A percentile compares a stretch with the other conserved stretches of the same genome.
Evolutionary conservation across 2,329 filamentous ascomycete species (phyloP).

Genomic region (Phyllosticta citriasiana): DNA sequence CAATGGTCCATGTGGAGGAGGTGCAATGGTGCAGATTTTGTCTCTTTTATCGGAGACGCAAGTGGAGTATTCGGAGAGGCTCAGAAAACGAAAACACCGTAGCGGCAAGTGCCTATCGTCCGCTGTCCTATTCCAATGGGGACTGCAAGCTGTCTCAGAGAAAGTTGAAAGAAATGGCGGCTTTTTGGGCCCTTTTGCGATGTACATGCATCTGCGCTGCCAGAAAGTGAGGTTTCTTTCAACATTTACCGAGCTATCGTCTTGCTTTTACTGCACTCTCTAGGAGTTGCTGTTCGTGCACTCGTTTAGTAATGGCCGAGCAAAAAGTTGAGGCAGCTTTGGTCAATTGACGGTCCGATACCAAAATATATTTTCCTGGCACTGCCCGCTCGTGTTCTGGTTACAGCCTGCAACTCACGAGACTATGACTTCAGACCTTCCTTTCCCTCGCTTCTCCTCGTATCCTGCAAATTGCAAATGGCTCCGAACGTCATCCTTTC

Average conservation of each 20-base stretch:
- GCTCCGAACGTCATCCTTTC: not conserved
- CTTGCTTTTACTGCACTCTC: too few species aligned
- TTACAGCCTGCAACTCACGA: not conserved
- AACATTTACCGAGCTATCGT: too few species aligned
- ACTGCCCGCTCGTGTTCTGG: not conserved
- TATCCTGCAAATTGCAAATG: not conserved
- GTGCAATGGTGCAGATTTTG: not conserved
- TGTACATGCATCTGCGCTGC: too few species aligned
- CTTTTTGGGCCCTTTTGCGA: too few species aligned
- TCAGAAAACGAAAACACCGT: not conserved
- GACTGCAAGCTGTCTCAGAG: too few species aligned
- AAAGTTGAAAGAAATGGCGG: too few species aligned
- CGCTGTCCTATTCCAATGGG: too few species aligned
- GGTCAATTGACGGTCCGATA: not conserved
- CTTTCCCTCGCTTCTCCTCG: not conserved
- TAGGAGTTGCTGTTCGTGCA: not conserved
- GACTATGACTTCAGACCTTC: not conserved
- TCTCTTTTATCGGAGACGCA: not conserved
- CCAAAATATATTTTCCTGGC: not conserved
- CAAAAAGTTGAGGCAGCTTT: not conserved
- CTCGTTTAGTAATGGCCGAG: not conserved
- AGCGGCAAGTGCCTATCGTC: not conserved
- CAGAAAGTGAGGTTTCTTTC: too few species aligned
- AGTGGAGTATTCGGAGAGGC: not conserved
- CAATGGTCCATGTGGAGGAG: not conserved